Base-by-base conservation (phyloP, 2,329 filamentous ascomycete genomes). In the Alternaria sp. region DNA sequence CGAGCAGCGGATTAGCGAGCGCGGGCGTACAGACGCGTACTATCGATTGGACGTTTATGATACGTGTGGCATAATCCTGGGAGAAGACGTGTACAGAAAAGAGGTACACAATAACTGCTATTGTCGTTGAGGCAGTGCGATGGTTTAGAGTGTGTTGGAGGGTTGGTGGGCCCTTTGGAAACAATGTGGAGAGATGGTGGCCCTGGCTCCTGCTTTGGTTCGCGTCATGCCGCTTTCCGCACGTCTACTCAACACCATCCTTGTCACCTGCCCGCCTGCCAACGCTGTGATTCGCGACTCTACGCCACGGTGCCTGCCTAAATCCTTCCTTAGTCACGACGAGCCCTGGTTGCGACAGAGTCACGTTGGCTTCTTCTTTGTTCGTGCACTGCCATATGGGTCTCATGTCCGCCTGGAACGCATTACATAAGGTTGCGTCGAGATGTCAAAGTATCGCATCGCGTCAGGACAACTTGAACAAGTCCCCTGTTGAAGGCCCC, bases 131-230 rank as follows among this genome's bases (percentile, higher is more conserved):
- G 55, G 43, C 51, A 28, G 62, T 48, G 55, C 25, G 50, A 32
- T 40, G 36, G 41, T 30, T 57, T 44, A 34, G 43, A 32, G 41
- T 16, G 50, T 48, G 54, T 55, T 61, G 58, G 58, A 27, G 43
- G 34, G 40, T 58, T 44, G 28, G 52, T 40, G 45, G 51, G 43
- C 45, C 58, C 28, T 30, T 30, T 43, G 44, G 59, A 58, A 55
- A 50, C 54, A 58, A 55, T 61, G 62, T 57, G 59, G 59, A 61
- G 59, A 52, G 41, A 57, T 32, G 52, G 38, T 57, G 59, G 59
- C 38, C 51, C 61, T 58, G 61, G 51, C 61, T 41, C 38, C 58
- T 46, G 30, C 32, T 45, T 51, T 44, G 40, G 51, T 30, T 50
- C 46, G 46, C 51, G 51, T 54, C 53, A 60, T 60, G 53, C 53